Base-by-base conservation (phyloP, 2,329 filamentous ascomycete species). In the Colletotrichum destructivum region DNA sequence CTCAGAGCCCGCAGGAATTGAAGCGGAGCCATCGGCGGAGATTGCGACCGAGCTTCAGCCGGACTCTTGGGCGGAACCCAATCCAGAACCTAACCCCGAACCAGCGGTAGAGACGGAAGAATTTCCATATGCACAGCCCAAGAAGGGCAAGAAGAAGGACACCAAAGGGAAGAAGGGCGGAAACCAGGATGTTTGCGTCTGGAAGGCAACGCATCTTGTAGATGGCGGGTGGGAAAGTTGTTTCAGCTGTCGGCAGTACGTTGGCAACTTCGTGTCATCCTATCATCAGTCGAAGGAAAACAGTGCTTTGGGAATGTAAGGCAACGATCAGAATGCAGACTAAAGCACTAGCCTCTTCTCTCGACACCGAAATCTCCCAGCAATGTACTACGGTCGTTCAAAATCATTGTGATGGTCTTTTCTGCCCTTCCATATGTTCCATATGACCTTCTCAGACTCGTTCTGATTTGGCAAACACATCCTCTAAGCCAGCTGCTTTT, bases 201-300 rank as follows among this genome's bases (percentile, higher is more conserved):
- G 18, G 4, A 66, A n/a, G 63, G 54, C n/a, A 6, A 42, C 54
- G 40, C 52, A 66, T 15, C 7, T 66, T 31, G 15, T 51, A 3
- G 54, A 35, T n/a, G 63, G 54, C 44, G 63, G 54, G 7, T 66
- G 54, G 63, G 21, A 49, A 7, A 54, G 21, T 15, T 66, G 63
- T 31, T 52, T 54, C n/a, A 12, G 31, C 44, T 66, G 63, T 52
- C 54, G 54, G 3, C 26, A 66, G 38, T 57, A 38, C 16, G 44
- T 66, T 13, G 9, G n/a, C 63, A 56, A 11, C 38, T 56, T 64
- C 11, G 18, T 13, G 12, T 46, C 16, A 38, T 55, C 38, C 26
- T 56, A n/a, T n/a, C n/a, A n/a, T 46, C 62, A 35, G 51, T 51
- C 62, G 26, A 23, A 3, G 16, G n/a, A 66, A 88, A 82, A 0